These are phyloP conservation scores for Schizochytrium sp. DNA, from an alignment of 108 stramenopile species.

Conservation along the genomic window DNA sequence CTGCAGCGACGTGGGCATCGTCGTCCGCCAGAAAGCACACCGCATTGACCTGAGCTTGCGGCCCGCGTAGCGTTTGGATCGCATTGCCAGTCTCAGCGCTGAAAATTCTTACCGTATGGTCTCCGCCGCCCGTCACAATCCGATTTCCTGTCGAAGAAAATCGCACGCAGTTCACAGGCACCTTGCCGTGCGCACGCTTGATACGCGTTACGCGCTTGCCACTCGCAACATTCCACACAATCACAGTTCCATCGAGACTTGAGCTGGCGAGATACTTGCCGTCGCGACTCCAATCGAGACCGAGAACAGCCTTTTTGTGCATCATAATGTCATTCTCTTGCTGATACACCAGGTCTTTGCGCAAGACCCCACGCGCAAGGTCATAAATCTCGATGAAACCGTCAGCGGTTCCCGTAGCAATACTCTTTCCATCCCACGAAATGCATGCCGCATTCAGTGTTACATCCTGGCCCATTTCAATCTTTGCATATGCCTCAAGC, in stretches of 20 bases:
- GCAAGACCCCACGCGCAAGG: slow-evolving; percentile 40
- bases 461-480: slow-evolving; percentile 28
- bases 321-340: slow-evolving; percentile 75
- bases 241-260: slow-evolving; percentile 57
- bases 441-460: background rate
- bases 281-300: slow-evolving; percentile 69
- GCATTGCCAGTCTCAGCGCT: slow-evolving; percentile 61
- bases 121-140: slow-evolving; percentile 58
- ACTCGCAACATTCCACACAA: slow-evolving; percentile 66
- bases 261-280: slow-evolving; percentile 71
- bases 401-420: slow-evolving; percentile 78
- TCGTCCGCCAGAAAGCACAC: slow-evolving; percentile 38
- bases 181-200: slow-evolving; percentile 47
- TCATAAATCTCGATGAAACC: slow-evolving; percentile 93
- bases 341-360: slow-evolving; percentile 44
- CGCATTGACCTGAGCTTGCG: slow-evolving; percentile 66
- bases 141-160: slow-evolving; percentile 60
- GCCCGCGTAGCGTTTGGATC: slow-evolving; percentile 77
- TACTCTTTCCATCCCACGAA: slow-evolving; percentile 36
- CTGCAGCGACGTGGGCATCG: slow-evolving; percentile 58
- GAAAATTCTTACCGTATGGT: slow-evolving; percentile 61
- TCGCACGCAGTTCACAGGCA: slow-evolving; percentile 47
- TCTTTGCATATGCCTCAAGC: slow-evolving; percentile 19
- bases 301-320: slow-evolving; percentile 65
- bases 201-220: slow-evolving; percentile 68